Evolutionary conservation across 2,329 filamentous ascomycete species (phyloP).

Genomic region (Whalleya microplaca): DNA sequence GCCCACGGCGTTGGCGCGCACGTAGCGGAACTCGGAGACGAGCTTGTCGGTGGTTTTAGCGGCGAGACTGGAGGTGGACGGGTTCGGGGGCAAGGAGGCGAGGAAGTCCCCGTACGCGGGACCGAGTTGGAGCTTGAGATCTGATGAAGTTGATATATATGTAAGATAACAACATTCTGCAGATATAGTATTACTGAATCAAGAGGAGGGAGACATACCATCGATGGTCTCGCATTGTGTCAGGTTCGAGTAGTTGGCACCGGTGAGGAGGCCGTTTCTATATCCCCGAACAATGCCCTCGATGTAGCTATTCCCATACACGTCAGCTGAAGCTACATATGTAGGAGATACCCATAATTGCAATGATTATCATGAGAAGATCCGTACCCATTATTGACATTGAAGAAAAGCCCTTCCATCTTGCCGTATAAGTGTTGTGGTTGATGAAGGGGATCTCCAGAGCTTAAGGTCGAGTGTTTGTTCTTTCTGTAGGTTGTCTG

Average conservation of each 20-base stretch:
- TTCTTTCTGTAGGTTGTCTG: not conserved
- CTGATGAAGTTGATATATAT: conserved; percentile 57
- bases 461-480: conserved; percentile 18
- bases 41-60: conserved; percentile 97
- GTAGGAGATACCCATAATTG: not conserved
- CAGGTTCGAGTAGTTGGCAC: conserved; percentile 91
- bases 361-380: not conserved
- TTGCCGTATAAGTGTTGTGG: conserved; percentile 33
- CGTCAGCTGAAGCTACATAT: not conserved
- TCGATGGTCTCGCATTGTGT: conserved; percentile 98
- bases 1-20: conserved; percentile 90
- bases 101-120: conserved; percentile 98
- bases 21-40: conserved; percentile 94
- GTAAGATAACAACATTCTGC: conserved; percentile 14
- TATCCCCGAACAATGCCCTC: conserved; percentile 98
- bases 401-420: conserved; percentile 95
- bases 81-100: conserved; percentile 89
- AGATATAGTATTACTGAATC: not conserved
- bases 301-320: conserved; percentile 69
- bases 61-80: conserved; percentile 92
- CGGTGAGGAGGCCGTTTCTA: conserved; percentile 87
- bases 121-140: conserved; percentile 96
- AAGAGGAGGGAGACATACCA: conserved; percentile 57
- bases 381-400: conserved; percentile 85
- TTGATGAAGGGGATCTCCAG: conserved; percentile 16